Conservation (phyloP, 106 monocot species). For the Phalaenopsis equestris region DNA sequence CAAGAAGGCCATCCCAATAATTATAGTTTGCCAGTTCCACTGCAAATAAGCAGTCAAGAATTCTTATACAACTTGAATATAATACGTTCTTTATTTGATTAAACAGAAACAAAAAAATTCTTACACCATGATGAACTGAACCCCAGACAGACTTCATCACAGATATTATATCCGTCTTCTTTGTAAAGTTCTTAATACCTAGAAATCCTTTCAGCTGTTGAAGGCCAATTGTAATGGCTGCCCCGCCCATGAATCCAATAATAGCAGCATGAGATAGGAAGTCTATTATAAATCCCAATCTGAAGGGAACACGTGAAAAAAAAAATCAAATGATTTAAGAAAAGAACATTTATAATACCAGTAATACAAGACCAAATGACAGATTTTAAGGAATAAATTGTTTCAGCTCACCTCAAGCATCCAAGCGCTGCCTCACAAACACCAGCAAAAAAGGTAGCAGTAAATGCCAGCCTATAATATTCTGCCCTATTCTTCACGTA, state of each 20-base stretch:
- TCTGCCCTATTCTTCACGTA: constrained; percentile 30
- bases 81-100: no score
- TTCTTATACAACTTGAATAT: no score
- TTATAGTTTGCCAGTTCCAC: constrained; percentile 82
- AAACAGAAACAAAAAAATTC: neutral
- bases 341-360: neutral
- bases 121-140: constrained; percentile 46
- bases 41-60: constrained; percentile 12
- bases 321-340: neutral
- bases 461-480: constrained; percentile 62
- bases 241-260: constrained; percentile 71
- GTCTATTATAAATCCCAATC: constrained; percentile 58
- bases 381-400: neutral
- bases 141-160: constrained; percentile 57
- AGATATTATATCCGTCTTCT: constrained; percentile 46
- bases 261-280: constrained; percentile 72
- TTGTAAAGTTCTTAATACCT: constrained; percentile 54
- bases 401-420: constrained; percentile 46
- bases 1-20: constrained; percentile 47
- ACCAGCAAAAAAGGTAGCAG: constrained; percentile 93
- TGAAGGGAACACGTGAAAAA: constrained; percentile 10
- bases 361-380: neutral
- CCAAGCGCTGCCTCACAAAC: constrained; percentile 74
- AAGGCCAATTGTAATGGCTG: constrained; percentile 58
- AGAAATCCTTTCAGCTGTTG: constrained; percentile 76